phyloP scores from a whole-genome alignment of 345 rosid genomes.

The Aquilaria yunnanensis region DNA sequence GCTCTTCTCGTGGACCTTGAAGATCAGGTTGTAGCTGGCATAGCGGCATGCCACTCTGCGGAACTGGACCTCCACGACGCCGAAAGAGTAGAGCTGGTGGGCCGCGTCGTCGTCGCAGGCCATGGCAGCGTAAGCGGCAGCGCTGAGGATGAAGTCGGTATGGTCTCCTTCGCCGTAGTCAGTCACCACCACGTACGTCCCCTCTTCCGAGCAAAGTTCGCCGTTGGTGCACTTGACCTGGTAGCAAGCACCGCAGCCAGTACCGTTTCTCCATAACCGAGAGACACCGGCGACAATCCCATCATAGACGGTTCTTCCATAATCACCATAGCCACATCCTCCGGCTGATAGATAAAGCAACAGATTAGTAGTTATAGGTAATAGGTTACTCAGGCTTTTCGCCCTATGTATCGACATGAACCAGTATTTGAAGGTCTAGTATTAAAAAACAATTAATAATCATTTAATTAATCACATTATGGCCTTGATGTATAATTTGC shows the following conservation, averaged over 20 bases:
- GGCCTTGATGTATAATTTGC: too few species aligned
- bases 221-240: conserved; percentile 71
- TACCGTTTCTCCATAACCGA: conserved; percentile 58
- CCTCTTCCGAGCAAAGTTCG: conserved; percentile 49
- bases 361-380: too few species aligned
- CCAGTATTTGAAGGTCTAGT: too few species aligned
- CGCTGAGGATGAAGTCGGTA: conserved; percentile 81
- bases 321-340: conserved; percentile 53
- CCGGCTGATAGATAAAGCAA: too few species aligned
- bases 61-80: conserved; percentile 74
- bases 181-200: conserved; percentile 62
- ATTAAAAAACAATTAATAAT: background rate
- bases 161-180: conserved; percentile 79
- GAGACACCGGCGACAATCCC: conserved; percentile 84
- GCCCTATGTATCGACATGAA: too few species aligned
- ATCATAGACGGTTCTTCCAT: conserved; percentile 64
- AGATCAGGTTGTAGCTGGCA: conserved; percentile 25
- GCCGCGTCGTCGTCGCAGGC: conserved; percentile 34
- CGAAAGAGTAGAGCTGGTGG: conserved; percentile 41
- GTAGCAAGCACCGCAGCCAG: conserved; percentile 92
- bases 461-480: too few species aligned
- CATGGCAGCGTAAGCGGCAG: conserved; percentile 51
- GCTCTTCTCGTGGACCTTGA: conserved; percentile 70
- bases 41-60: conserved; percentile 57
- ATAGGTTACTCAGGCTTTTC: too few species aligned